phyloP scores from a whole-genome alignment of 2,329 filamentous ascomycete genomes.

The Thielaviopsis punctulata region DNA sequence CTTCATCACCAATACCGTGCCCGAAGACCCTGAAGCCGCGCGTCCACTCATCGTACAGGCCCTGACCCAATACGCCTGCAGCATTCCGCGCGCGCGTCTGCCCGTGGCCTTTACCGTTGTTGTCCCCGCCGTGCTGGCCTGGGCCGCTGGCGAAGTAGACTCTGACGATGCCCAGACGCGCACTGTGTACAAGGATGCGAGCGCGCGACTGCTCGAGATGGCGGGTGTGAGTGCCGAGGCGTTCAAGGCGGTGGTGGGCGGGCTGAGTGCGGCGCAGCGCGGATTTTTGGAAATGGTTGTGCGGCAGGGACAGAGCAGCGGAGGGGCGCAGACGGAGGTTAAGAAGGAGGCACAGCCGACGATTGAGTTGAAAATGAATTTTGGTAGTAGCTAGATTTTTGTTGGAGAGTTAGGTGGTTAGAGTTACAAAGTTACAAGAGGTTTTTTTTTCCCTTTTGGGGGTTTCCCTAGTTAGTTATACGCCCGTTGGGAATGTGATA shows the following conservation, averaged over 20 bases:
- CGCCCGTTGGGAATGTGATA: too few species aligned
- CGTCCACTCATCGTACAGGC: conserved; percentile 55
- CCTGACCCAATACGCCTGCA: conserved; percentile 52
- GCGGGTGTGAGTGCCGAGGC: conserved; percentile 54
- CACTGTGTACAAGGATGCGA: conserved; percentile 51
- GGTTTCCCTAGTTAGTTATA: too few species aligned
- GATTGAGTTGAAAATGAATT: conserved; percentile 92
- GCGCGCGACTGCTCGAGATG: conserved; percentile 60
- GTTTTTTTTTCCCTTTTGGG: too few species aligned
- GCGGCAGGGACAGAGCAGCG: conserved; percentile 36
- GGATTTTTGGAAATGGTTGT: conserved; percentile 69
- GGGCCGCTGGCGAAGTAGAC: conserved; percentile 48
- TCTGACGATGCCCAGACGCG: conserved; percentile 13
- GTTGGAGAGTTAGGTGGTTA: background rate
- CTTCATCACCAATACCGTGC: conserved; percentile 53
- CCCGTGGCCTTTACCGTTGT: conserved; percentile 56
- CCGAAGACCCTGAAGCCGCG: conserved; percentile 66
- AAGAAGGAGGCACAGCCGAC: conserved; percentile 42
- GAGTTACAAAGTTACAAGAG: too few species aligned
- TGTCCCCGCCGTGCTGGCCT: conserved; percentile 56
- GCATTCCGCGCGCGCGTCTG: conserved; percentile 27
- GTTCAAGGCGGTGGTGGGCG: conserved; percentile 59
- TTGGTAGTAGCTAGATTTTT: conserved; percentile 36
- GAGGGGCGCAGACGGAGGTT: conserved; percentile 23
- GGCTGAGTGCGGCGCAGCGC: conserved; percentile 53